These are phyloP conservation scores for Gossypium longicalyx DNA, from an alignment of 345 rosid genomes.

Conservation along the genomic window DNA sequence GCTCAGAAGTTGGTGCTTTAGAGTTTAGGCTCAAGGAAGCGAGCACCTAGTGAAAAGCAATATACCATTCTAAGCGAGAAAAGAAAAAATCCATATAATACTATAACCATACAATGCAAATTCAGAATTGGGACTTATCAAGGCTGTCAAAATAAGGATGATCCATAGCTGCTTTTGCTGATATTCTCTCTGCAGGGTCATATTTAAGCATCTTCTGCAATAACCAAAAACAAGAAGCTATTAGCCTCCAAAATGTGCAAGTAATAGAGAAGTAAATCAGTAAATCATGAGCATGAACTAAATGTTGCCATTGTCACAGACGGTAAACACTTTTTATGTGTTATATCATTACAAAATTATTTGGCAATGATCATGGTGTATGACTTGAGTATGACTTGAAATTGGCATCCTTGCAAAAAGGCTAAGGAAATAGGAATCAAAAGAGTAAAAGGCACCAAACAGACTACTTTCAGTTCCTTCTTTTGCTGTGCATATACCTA, in stretches of 20 bases:
- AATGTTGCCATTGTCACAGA: too few species aligned
- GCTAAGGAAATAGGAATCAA: neutral
- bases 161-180: constrained; percentile 84
- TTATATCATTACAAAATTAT: neutral
- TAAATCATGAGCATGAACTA: neutral
- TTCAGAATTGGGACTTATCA: constrained; percentile 90
- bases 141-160: constrained; percentile 86
- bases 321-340: neutral
- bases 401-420: neutral
- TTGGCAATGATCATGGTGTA: neutral
- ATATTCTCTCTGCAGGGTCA: constrained; percentile 81
- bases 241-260: constrained; percentile 5
- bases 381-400: neutral
- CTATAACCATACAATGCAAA: constrained; percentile 1
- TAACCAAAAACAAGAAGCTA: constrained; percentile 9
- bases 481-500: neutral
- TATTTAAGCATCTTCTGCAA: constrained; percentile 78
- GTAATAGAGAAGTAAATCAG: neutral
- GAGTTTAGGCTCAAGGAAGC: neutral
- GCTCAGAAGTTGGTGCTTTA: constrained; percentile 1
- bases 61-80: neutral
- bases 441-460: neutral
- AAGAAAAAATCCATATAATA: neutral
- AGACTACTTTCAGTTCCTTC: neutral
- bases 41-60: neutral